Evolutionary conservation across 2,329 filamentous ascomycete species (phyloP).

Genomic region (Triangularia setosa): DNA sequence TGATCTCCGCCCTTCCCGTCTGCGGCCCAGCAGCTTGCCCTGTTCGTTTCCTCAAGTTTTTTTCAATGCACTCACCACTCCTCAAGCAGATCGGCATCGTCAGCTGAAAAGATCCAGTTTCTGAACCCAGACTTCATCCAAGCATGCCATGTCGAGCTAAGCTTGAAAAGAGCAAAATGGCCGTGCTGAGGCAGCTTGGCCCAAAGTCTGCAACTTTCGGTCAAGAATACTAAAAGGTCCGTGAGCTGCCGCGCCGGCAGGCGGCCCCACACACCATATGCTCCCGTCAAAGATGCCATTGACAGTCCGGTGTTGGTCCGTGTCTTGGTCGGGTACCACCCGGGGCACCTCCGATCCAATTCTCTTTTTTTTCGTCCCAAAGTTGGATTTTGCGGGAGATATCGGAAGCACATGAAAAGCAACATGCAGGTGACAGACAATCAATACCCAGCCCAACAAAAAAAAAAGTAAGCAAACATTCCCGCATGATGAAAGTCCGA

Average conservation of each 20-base stretch:
- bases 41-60: conserved; percentile 2
- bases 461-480: neutral
- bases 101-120: neutral
- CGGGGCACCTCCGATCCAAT: neutral
- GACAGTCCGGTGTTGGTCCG: neutral
- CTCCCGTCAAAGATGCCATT: conserved; percentile 10
- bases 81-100: conserved; percentile 10
- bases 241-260: neutral
- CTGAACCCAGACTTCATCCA: neutral
- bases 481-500: neutral
- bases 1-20: conserved; percentile 23
- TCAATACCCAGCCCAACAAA: neutral
- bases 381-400: conserved; percentile 9
- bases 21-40: conserved; percentile 12
- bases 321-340: conserved; percentile 15
- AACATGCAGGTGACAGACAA: neutral
- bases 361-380: conserved; percentile 13
- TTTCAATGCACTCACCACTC: conserved; percentile 2
- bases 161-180: neutral
- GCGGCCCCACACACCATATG: conserved; percentile 12
- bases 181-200: neutral
- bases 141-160: neutral
- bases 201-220: neutral
- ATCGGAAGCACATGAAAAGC: conserved; percentile 14
- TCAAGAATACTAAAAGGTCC: conserved; percentile 4